These are phyloP conservation scores for Bodo saltans DNA, from an alignment of 78 protist genomes.

Conservation along the genomic window DNA sequence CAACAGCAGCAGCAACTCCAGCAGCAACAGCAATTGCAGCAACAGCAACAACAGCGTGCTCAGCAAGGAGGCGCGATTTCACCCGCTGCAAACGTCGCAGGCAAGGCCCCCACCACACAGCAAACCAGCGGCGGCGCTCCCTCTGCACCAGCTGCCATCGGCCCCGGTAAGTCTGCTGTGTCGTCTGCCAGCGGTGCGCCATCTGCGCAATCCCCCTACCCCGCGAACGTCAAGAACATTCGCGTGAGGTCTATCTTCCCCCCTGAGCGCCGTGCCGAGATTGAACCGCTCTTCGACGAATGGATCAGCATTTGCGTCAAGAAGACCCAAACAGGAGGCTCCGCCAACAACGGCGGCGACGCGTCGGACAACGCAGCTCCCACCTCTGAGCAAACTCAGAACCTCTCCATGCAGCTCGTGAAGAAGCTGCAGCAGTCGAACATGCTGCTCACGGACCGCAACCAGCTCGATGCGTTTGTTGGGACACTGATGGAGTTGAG, in stretches of 20 bases:
- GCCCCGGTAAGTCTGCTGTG: too few relatives aligned
- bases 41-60: too few relatives aligned
- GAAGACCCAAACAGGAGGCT: neutral
- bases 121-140: too few relatives aligned
- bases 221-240: neutral
- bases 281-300: neutral
- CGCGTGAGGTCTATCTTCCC: neutral
- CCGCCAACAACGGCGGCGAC: neutral
- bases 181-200: too few relatives aligned
- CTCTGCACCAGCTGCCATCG: too few relatives aligned
- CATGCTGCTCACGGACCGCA: conserved; percentile 41
- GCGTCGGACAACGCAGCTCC: too few relatives aligned
- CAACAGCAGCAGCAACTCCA: too few relatives aligned
- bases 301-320: neutral
- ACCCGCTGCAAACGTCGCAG: neutral
- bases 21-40: too few relatives aligned
- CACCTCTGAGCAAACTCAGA: neutral
- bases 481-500: conserved; percentile 28
- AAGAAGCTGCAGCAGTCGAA: conserved; percentile 27
- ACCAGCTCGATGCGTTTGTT: conserved; percentile 37
- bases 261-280: neutral
- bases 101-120: neutral
- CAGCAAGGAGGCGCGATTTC: too few relatives aligned
- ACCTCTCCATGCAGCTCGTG: conserved; percentile 15
- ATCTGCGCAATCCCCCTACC: too few relatives aligned